Conservation (phyloP, 2,329 filamentous ascomycete genomes). For the Alternaria ethzedia region DNA sequence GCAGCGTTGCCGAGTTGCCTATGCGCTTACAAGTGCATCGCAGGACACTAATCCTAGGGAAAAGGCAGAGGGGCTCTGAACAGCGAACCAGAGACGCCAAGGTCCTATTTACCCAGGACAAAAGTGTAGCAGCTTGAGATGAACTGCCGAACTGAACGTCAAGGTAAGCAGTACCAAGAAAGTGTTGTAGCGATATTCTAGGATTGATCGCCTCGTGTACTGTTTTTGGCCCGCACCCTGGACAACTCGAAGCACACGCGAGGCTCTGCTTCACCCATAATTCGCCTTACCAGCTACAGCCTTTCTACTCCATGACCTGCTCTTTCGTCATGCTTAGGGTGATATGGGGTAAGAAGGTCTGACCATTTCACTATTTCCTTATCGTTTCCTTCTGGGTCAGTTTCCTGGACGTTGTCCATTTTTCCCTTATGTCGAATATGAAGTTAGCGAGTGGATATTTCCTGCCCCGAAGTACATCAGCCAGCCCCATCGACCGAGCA, state of each 20-base stretch:
- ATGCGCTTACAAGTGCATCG: slow-evolving; percentile 22
- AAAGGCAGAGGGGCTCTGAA: slow-evolving; percentile 4
- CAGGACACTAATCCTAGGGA: slow-evolving; percentile 15
- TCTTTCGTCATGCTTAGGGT: slow-evolving; percentile 15
- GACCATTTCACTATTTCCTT: slow-evolving; percentile 14
- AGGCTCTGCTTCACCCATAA: background rate
- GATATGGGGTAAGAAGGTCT: background rate
- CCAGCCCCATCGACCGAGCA: slow-evolving; percentile 22
- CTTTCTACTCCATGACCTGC: background rate
- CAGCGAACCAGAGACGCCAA: background rate
- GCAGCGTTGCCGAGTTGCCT: slow-evolving; percentile 10
- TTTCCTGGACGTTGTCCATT: slow-evolving; percentile 6
- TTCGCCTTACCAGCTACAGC: background rate
- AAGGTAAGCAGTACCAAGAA: slow-evolving; percentile 31
- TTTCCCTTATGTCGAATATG: slow-evolving; percentile 15
- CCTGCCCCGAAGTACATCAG: slow-evolving; percentile 4
- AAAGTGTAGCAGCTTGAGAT: background rate
- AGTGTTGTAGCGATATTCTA: slow-evolving; percentile 19
- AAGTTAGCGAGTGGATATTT: slow-evolving; percentile 16
- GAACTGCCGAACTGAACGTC: slow-evolving; percentile 16
- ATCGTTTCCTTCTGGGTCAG: slow-evolving; percentile 14
- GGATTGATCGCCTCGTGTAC: slow-evolving; percentile 6
- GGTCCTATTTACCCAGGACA: slow-evolving; percentile 10
- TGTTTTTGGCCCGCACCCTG: slow-evolving; percentile 6
- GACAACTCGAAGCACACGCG: background rate